Evolutionary conservation across 805 yeast species (phyloP).

Genomic region (Zygosaccharomyces rouxii): DNA sequence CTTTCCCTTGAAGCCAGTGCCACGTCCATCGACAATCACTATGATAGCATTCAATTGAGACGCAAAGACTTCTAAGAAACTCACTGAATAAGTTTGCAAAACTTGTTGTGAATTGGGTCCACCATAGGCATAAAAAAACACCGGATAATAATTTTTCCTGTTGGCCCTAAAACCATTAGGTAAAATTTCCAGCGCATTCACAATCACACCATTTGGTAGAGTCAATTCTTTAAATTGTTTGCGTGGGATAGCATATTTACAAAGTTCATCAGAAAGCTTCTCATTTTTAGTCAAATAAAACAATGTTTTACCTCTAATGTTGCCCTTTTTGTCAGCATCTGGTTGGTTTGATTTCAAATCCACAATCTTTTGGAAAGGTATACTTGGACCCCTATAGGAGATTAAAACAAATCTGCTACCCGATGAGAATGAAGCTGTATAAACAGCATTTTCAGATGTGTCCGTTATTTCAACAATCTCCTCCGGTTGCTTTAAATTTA

Average conservation of each 20-base stretch:
- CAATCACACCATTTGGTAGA: constrained; percentile 46
- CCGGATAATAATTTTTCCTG: constrained; percentile 60
- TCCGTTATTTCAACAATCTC: constrained; percentile 45
- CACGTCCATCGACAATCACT: constrained; percentile 94
- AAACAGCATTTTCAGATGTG: constrained; percentile 57
- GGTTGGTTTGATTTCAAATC: constrained; percentile 41
- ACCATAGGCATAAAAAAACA: constrained; percentile 85
- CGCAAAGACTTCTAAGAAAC: constrained; percentile 72
- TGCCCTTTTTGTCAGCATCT: constrained; percentile 16
- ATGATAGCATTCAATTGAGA: constrained; percentile 78
- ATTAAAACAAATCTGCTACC: constrained; percentile 71
- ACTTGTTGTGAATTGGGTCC: constrained; percentile 95
- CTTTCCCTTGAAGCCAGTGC: constrained; percentile 87
- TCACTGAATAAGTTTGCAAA: constrained; percentile 51
- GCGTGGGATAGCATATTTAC: constrained; percentile 54
- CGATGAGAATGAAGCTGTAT: constrained; percentile 66
- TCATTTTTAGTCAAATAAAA: constrained; percentile 39
- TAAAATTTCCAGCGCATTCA: constrained; percentile 68
- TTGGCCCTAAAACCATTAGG: constrained; percentile 66
- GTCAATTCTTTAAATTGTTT: constrained; percentile 49
- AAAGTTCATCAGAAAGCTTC: constrained; percentile 38
- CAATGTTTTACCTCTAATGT: constrained; percentile 29
- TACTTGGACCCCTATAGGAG: constrained; percentile 69
- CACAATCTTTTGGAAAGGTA: constrained; percentile 74
- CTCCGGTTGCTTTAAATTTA: constrained; percentile 46